phyloP scores from a whole-genome alignment of 2,329 filamentous ascomycete genomes.

The Colletotrichum lentis region DNA sequence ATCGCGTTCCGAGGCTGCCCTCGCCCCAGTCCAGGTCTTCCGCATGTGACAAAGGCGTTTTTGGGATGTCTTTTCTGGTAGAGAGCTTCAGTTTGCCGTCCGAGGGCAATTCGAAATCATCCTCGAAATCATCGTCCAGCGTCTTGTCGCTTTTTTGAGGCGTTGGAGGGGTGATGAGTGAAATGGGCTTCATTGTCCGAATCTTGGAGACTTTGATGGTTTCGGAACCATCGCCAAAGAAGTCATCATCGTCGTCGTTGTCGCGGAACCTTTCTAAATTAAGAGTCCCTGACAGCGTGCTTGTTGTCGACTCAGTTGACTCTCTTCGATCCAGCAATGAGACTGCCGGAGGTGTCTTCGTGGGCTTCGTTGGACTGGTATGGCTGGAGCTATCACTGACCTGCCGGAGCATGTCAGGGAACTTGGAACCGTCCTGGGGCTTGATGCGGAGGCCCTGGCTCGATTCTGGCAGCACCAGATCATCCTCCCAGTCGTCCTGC shows the following conservation, averaged over 20 bases:
- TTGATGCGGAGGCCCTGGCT: conserved; percentile 72
- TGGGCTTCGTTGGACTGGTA: conserved; percentile 59
- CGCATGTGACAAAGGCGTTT: conserved; percentile 65
- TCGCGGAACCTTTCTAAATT: conserved; percentile 73
- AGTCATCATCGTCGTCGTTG: conserved; percentile 66
- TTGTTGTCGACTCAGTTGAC: conserved; percentile 46
- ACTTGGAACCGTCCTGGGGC: conserved; percentile 64
- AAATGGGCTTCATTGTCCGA: conserved; percentile 59
- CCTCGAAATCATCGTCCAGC: conserved; percentile 72
- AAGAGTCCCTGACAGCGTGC: conserved; percentile 55
- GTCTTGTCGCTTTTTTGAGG: conserved; percentile 55
- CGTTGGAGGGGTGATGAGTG: conserved; percentile 65
- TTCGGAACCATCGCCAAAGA: conserved; percentile 68
- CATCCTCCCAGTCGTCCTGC: conserved; percentile 83
- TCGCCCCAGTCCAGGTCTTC: conserved; percentile 95
- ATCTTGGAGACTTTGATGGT: conserved; percentile 75
- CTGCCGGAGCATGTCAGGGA: conserved; percentile 74
- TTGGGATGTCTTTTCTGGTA: conserved; percentile 67
- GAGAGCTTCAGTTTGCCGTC: conserved; percentile 72
- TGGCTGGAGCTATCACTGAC: conserved; percentile 66
- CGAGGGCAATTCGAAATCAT: conserved; percentile 75
- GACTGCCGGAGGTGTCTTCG: conserved; percentile 46
- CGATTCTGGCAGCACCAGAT: conserved; percentile 72
- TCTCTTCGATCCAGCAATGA: conserved; percentile 43
- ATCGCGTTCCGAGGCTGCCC: conserved; percentile 88